Conservation (phyloP, 2,329 filamentous ascomycete genomes). For the Rutstroemia sp. region DNA sequence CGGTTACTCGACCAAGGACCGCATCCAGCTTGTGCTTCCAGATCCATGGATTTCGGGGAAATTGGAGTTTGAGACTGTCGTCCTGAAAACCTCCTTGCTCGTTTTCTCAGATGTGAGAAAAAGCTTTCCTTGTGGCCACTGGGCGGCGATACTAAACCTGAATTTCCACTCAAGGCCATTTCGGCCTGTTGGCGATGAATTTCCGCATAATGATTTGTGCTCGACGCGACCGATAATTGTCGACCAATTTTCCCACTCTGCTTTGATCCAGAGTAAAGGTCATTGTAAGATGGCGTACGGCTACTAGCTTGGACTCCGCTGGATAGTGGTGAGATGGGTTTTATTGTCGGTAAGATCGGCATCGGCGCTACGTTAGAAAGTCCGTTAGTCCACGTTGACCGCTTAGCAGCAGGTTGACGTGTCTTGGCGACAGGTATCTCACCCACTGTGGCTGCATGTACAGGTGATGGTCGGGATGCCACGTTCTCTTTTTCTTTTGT, state of each 20-base stretch:
- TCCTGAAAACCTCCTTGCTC: slow-evolving; percentile 85
- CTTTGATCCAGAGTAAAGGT: slow-evolving; percentile 36
- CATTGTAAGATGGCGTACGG: slow-evolving; percentile 47
- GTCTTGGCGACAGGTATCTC: slow-evolving; percentile 39
- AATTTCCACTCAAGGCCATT: slow-evolving; percentile 72
- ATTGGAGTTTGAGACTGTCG: slow-evolving; percentile 71
- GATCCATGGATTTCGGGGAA: slow-evolving; percentile 73
- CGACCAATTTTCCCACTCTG: slow-evolving; percentile 72
- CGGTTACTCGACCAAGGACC: slow-evolving; percentile 82
- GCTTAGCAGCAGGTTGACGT: slow-evolving; percentile 58
- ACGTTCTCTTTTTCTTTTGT: slow-evolving; percentile 40
- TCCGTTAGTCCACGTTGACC: slow-evolving; percentile 89
- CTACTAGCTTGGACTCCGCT: slow-evolving; percentile 82
- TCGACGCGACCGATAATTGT: slow-evolving; percentile 86
- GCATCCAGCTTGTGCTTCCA: slow-evolving; percentile 89
- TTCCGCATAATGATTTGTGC: slow-evolving; percentile 88
- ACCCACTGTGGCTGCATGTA: slow-evolving; percentile 32
- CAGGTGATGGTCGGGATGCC: slow-evolving; percentile 39
- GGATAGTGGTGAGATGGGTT: slow-evolving; percentile 92
- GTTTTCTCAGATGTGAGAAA: slow-evolving; percentile 93
- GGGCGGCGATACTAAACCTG: slow-evolving; percentile 67
- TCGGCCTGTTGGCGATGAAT: slow-evolving; percentile 87
- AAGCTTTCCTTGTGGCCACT: slow-evolving; percentile 88
- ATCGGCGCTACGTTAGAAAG: slow-evolving; percentile 77
- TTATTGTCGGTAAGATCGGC: slow-evolving; percentile 90